Percentiles rank a stretch among this genome's conserved stretches.
Evolutionary conservation across 169 alveolate genomes (phyloP).

Genomic region (Plasmodium sp.): DNA sequence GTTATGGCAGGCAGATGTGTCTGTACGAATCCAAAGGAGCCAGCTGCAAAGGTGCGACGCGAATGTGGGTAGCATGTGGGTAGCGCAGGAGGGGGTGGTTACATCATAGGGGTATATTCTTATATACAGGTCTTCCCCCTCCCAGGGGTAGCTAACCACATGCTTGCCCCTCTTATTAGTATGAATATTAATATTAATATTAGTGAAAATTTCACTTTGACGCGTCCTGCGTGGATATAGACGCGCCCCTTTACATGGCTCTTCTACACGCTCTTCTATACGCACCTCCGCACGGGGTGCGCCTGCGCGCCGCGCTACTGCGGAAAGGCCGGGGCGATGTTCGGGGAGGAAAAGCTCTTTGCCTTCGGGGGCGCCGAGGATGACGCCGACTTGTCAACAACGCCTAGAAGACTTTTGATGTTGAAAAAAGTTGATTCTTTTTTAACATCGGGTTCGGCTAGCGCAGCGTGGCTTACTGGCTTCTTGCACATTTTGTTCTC

Average conservation of each 20-base stretch:
- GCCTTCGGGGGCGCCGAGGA: neutral
- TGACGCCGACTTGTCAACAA: slow-evolving; percentile 6
- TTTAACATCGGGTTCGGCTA: slow-evolving; percentile 8
- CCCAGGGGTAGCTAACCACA: neutral
- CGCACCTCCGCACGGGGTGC: neutral
- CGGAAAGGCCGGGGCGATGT: slow-evolving; percentile 32
- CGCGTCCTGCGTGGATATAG: neutral
- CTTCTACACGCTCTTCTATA: neutral
- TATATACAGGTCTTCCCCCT: neutral
- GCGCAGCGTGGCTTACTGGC: neutral
- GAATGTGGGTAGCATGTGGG: neutral
- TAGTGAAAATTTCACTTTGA: neutral
- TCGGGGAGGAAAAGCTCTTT: neutral
- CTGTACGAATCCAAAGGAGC: neutral
- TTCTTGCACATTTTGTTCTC: slow-evolving; percentile 30
- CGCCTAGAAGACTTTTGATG: slow-evolving; percentile 47
- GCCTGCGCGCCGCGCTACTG: neutral
- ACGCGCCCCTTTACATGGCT: neutral
- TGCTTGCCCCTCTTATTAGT: neutral
- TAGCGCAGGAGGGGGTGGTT: neutral
- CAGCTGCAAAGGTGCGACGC: neutral
- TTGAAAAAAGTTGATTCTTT: slow-evolving; percentile 23
- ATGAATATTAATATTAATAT: neutral
- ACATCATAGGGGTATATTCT: neutral
- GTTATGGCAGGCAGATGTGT: neutral